Evolutionary conservation across 805 yeast species (phyloP).

Genomic region (Saccharomycopsis oosterbeekiorum): DNA sequence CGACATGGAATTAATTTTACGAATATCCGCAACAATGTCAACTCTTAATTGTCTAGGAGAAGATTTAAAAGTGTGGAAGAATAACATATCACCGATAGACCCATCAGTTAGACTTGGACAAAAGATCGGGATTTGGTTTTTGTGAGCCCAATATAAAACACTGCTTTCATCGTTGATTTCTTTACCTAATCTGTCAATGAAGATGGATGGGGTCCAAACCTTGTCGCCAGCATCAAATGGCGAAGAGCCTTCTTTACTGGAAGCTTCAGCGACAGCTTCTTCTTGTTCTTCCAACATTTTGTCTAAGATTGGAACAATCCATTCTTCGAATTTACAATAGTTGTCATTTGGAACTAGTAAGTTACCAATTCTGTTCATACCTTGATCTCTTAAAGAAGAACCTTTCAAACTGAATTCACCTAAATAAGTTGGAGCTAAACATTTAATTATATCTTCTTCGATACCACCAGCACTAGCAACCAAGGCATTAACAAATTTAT

Average conservation of each 20-base stretch:
- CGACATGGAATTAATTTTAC: slow-evolving; percentile 83
- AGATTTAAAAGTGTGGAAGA: slow-evolving; percentile 94
- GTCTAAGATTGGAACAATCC: slow-evolving; percentile 94
- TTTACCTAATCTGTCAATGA: slow-evolving; percentile 88
- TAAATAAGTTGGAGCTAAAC: slow-evolving; percentile 90
- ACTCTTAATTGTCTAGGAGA: slow-evolving; percentile 83
- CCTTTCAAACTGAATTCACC: slow-evolving; percentile 88
- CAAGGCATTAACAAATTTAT: slow-evolving; percentile 88
- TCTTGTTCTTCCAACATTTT: slow-evolving; percentile 84
- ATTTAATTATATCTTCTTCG: slow-evolving; percentile 94
- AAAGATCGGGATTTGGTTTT: slow-evolving; percentile 90
- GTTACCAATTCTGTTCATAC: slow-evolving; percentile 97
- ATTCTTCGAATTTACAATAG: slow-evolving; percentile 95
- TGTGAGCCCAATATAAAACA: slow-evolving; percentile 96
- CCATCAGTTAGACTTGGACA: slow-evolving; percentile 99
- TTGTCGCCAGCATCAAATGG: slow-evolving; percentile 46
- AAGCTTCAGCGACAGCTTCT: slow-evolving; percentile 35
- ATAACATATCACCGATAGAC: slow-evolving; percentile 96
- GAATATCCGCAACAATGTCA: slow-evolving; percentile 90
- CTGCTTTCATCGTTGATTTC: slow-evolving; percentile 92
- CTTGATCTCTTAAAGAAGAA: slow-evolving; percentile 75
- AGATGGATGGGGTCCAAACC: slow-evolving; percentile 91
- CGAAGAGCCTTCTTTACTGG: slow-evolving; percentile 46
- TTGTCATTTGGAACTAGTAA: slow-evolving; percentile 95
- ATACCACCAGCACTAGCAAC: slow-evolving; percentile 98